Base-by-base conservation (phyloP, 768 basidiomycete species). In the Cystobasidium ongulense region DNA sequence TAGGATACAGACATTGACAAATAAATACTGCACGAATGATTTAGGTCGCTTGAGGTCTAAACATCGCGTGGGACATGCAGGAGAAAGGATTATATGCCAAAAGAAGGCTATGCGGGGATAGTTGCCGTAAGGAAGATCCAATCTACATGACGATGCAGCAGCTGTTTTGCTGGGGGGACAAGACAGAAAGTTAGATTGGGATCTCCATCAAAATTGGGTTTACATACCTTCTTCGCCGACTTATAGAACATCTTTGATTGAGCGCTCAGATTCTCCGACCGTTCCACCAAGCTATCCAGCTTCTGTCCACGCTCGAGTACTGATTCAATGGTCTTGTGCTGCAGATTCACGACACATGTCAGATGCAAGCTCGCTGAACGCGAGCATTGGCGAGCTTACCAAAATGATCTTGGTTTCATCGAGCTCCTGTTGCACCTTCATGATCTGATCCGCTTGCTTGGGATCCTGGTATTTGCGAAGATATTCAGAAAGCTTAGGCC, bases 251-350 rank as follows among this genome's bases (percentile, higher is more conserved):
- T 90, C 88, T 96, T 97, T 83, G 87, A 91, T 83, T 94, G 92
- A n/a, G 87, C 84, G 31, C 91, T 94, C 61, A 98, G 83, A 23
- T 89, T 90, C 78, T 90, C 90, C 61, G 93, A 96, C 35, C 94
- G 86, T 77, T 96, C 94, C 11, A 98, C 94, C 17, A 98, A 84
- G 81, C 92, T 91, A 81, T 96, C 93, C 41, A 98, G 85, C 82
- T 91, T 93, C 86, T 98, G 95, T 53, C 96, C 96, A 15, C 96
- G 88, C 81, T 94, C 88, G 50, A 99, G 85, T 11, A 99, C 94
- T 1, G 90, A 91, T 80, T 99, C 96, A 78, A 99, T 99, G 33
- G 96, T 99, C 85, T 98, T 97, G 85, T 98, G 96, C 94, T 98
- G 79, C 71, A 73, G 17, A 25, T 31, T 29, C 13, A n/a, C 73